phyloP scores from a whole-genome alignment of 2,329 filamentous ascomycete genomes.

The Neoscytalidium dimidiatum region DNA sequence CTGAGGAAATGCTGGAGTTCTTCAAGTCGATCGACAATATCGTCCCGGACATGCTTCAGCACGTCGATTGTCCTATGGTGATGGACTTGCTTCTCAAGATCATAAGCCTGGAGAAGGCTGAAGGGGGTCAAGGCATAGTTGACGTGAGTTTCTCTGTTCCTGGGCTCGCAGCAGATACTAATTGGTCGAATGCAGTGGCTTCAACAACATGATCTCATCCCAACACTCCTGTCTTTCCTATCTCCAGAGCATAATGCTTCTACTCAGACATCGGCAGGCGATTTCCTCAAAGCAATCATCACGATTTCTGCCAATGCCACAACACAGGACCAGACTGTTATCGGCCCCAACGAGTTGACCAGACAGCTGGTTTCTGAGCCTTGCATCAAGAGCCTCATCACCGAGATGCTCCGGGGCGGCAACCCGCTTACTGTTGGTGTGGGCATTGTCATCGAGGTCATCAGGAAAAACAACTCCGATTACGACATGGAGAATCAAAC shows the following conservation, averaged over 20 bases:
- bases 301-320: constrained; percentile 98
- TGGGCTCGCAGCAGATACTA: neutral
- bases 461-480: constrained; percentile 98
- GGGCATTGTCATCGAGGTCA: constrained; percentile 96
- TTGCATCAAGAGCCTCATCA: constrained; percentile 82
- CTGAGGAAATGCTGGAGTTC: constrained; percentile 91
- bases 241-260: constrained; percentile 82
- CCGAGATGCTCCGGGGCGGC: constrained; percentile 88
- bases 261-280: constrained; percentile 93
- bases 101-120: constrained; percentile 90
- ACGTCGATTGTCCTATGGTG: constrained; percentile 96
- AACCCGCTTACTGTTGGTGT: constrained; percentile 95
- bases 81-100: constrained; percentile 98
- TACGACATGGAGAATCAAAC: constrained; percentile 92
- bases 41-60: constrained; percentile 81
- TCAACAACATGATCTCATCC: constrained; percentile 84
- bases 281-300: constrained; percentile 98
- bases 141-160: constrained; percentile 64
- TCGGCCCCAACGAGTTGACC: constrained; percentile 95
- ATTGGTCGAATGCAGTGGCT: constrained; percentile 68
- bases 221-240: constrained; percentile 81
- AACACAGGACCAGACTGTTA: constrained; percentile 97
- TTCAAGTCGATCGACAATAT: constrained; percentile 82
- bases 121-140: constrained; percentile 88
- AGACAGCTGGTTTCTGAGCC: constrained; percentile 86